These are phyloP conservation scores for Alternaria gaisen DNA, from an alignment of 2,329 filamentous ascomycete species.

Conservation along the genomic window DNA sequence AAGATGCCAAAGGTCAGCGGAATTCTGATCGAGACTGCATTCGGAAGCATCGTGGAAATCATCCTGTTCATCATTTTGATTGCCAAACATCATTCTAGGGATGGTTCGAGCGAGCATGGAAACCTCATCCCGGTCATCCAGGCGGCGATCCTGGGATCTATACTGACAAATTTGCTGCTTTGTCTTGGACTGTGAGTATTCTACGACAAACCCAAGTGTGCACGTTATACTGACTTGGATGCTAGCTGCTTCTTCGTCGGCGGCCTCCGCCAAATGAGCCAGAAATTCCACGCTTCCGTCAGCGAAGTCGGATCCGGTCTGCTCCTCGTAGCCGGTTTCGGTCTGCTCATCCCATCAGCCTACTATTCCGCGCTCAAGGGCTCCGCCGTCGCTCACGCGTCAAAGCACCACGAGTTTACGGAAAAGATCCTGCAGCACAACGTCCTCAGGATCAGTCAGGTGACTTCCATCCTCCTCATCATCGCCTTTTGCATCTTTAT, in stretches of 20 bases:
- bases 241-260: constrained; percentile 79
- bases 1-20: constrained; percentile 79
- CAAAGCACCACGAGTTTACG: constrained; percentile 44
- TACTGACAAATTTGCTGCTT: constrained; percentile 81
- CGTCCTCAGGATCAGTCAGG: constrained; percentile 47
- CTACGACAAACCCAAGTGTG: too few species aligned
- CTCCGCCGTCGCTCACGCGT: constrained; percentile 34
- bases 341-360: constrained; percentile 45
- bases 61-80: constrained; percentile 83
- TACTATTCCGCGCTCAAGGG: constrained; percentile 57
- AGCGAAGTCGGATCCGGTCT: constrained; percentile 82
- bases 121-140: constrained; percentile 72
- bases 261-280: constrained; percentile 72
- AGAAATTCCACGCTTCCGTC: constrained; percentile 77
- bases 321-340: constrained; percentile 76
- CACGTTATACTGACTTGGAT: not conserved
- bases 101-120: constrained; percentile 49
- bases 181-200: constrained; percentile 70
- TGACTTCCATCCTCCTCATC: constrained; percentile 49
- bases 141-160: constrained; percentile 83
- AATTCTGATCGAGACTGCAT: constrained; percentile 65
- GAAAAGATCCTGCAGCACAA: constrained; percentile 46
- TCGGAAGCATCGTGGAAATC: constrained; percentile 82
- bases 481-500: constrained; percentile 58
- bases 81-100: constrained; percentile 55